A percentile compares a stretch with the other conserved stretches of the same genome.
These are phyloP conservation scores for Solanum rostratum DNA, from an alignment of 257 asterid genomes.

Conservation along the genomic window DNA sequence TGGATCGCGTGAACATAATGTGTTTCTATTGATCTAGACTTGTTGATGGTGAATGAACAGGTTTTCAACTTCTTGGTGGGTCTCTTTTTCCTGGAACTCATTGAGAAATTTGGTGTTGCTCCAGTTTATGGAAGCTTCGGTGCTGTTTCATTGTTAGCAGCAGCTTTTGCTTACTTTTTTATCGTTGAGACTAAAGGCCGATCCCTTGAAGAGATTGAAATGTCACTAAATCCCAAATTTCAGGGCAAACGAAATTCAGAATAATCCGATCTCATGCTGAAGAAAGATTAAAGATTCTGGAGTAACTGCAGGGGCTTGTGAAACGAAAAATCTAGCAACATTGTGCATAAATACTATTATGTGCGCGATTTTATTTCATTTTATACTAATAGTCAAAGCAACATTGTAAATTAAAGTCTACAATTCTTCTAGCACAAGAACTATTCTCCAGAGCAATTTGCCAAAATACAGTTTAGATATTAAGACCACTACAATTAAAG, in stretches of 20 bases:
- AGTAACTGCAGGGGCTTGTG: neutral
- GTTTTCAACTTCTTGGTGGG: constrained; percentile 86
- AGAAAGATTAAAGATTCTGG: neutral
- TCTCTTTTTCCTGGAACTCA: constrained; percentile 57
- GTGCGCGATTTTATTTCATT: neutral
- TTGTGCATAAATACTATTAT: neutral
- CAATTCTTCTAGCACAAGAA: no score
- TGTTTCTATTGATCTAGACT: neutral
- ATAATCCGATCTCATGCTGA: neutral
- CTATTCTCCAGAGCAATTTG: neutral
- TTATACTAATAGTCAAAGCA: neutral
- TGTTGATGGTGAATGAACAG: constrained; percentile 21
- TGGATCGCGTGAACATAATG: neutral
- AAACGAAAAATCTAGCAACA: neutral
- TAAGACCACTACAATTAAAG: neutral
- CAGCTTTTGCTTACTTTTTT: constrained; percentile 48
- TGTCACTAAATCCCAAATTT: constrained; percentile 31
- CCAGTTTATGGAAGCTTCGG: constrained; percentile 63
- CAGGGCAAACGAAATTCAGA: constrained; percentile 11
- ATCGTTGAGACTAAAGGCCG: constrained; percentile 71
- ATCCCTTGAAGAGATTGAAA: constrained; percentile 82
- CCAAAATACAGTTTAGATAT: neutral
- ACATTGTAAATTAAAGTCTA: neutral
- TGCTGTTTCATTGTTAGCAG: constrained; percentile 54
- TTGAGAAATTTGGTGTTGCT: constrained; percentile 55